Conservation (phyloP, 306 rosid species). For the Vigna nakashimae region DNA sequence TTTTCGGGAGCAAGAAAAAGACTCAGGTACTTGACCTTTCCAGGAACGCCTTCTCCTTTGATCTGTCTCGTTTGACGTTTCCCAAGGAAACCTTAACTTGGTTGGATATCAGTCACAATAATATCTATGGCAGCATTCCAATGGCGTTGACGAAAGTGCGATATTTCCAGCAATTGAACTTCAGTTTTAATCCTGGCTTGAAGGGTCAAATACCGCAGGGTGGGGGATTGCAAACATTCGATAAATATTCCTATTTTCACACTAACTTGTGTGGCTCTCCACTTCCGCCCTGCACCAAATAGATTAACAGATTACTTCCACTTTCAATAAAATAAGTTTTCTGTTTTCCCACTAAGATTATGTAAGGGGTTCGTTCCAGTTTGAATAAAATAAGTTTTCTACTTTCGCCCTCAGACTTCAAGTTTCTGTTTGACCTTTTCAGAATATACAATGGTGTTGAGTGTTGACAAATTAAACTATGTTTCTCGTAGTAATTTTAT, state of each 20-base stretch:
- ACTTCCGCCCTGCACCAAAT: neutral
- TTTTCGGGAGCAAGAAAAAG: neutral
- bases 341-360: too few species aligned
- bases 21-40: neutral
- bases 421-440: too few species aligned
- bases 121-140: neutral
- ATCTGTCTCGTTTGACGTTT: neutral
- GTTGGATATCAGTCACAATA: neutral
- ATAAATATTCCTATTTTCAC: neutral
- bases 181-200: neutral
- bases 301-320: too few species aligned
- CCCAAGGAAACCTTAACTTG: neutral
- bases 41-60: neutral
- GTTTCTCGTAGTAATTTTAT: too few species aligned
- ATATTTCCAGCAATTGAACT: neutral
- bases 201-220: neutral
- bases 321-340: too few species aligned
- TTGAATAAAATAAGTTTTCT: too few species aligned
- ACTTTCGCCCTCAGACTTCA: too few species aligned
- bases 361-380: too few species aligned
- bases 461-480: too few species aligned
- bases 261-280: slow-evolving; percentile 4
- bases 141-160: neutral
- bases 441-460: too few species aligned
- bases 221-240: neutral